These are phyloP conservation scores for Cichorium intybus DNA, from an alignment of 140 eudicot genomes.

Conservation along the genomic window DNA sequence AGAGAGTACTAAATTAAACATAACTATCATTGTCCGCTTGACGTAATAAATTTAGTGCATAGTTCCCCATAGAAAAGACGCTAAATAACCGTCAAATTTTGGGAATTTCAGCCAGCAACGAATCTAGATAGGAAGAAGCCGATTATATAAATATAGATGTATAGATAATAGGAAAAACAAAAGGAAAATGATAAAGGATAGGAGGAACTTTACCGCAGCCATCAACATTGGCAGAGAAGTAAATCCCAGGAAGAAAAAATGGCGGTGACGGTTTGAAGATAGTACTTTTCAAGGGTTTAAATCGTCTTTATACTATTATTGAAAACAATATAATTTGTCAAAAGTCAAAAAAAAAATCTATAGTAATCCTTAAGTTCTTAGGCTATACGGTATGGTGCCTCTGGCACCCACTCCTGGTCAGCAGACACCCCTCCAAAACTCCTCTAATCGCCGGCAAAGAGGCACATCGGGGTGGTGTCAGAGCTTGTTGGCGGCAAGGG, in stretches of 20 bases:
- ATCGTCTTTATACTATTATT: no score
- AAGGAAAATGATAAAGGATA: background rate
- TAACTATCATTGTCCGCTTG: background rate
- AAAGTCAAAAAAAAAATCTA: no score
- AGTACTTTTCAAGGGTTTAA: no score
- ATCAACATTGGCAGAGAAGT: conserved; percentile 8
- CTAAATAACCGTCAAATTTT: background rate
- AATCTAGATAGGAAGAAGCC: background rate
- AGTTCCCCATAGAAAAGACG: background rate
- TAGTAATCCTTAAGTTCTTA: no score
- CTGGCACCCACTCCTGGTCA: no score
- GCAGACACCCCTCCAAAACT: no score
- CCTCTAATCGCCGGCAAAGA: no score
- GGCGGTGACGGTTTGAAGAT: no score
- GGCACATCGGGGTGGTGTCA: no score
- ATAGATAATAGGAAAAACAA: background rate
- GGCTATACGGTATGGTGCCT: no score
- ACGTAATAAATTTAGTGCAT: background rate
- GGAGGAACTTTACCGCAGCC: conserved; percentile 4
- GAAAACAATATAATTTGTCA: no score
- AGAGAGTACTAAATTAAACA: background rate
- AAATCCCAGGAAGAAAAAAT: background rate
- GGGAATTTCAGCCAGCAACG: background rate
- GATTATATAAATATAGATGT: background rate
- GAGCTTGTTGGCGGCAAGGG: no score